Evolutionary conservation across 768 basidiomycete species (phyloP), one percentile per base, ranked within the genome.

Genomic region (Mycena venus): DNA sequence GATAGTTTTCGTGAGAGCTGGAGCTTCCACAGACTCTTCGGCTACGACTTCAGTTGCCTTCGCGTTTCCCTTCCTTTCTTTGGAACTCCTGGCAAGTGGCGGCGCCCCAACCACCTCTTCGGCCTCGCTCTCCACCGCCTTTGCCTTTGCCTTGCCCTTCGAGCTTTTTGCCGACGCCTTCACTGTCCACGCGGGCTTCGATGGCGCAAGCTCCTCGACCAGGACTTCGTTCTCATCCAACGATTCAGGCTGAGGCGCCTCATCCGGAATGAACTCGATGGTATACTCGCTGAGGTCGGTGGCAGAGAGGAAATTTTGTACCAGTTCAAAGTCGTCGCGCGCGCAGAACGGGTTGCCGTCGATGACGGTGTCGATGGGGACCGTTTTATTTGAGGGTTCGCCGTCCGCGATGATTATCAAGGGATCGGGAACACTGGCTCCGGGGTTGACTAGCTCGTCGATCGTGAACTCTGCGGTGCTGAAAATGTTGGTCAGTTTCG

Each of bases 381-480:
- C 21, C 4, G 5, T 7, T 31, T 19, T 29, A 5, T 27, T 19
- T 9, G 0, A 4, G 47, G 25, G 42, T 19, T 23, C 25, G 10
- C n/a, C 70, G 15, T 58, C 53, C 38, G 3, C 19, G 31, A 36
- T 15, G 29, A 55, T 2, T 14, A 9, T 17, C 27, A 73, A 15
- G 11, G 72, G 65, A 29, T 31, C 51, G 23, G 58, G 59, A 21
- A 21, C 8, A 49, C 56, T 25, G 25, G 66, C 66, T 4, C 72
- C 72, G 17, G 72, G 72, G 61, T 73, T 73, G 8, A 73, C n/a
- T 14, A 68, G 38, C 32, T 73, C 72, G 25, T 21, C 31, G 14
- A 63, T 15, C 7, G 15, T 25, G 19, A 62, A 8, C 12, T 11
- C 29, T 9, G 23, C 19, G 11, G 8, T 15, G 19, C 65, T 73